Base-by-base conservation (phyloP, 2,329 filamentous ascomycete genomes). In the Parascedosporium putredinis region DNA sequence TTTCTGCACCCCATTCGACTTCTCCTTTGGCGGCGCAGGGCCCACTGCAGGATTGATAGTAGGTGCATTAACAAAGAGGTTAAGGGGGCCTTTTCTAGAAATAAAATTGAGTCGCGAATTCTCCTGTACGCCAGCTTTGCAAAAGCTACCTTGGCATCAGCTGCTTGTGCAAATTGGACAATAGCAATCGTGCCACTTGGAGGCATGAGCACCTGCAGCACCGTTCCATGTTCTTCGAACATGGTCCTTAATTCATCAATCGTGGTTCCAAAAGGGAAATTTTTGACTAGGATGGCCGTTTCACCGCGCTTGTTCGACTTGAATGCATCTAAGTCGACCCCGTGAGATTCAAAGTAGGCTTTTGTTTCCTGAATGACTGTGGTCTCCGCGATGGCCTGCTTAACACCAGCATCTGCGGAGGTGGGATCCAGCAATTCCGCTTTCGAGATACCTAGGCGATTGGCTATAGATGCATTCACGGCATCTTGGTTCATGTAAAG, bases 401-500 rank as follows among this genome's bases (percentile, higher is more conserved):
- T 96, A 51, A 98, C 86, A 42, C 88, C 91, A 52, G 91, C 89
- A 67, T 96, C 89, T 50, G 91, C 83, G 52, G 88, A 95, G 3
- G 91, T 95, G n/a, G 91, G 93, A 67, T 98, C 91, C 43, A 98
- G 75, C 51, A 98, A 69, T 59, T 95, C 89, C 9, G 88, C 83
- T 71, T 98, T 98, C 50, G 86, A 84, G 51, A 98, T 79, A 44
- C 91, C 90, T 51, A 98, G 75, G 49, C 90, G 84, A 61, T 84
- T 81, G 45, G 93, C 88, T 53, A 95, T 81, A 5, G 90, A 94
- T 45, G 87, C 82, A 67, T 96, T 90, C 48, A 98, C 89, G 47
- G 93, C 88, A 70, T 98, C 90, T 69, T 88, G 86, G 67, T 86
- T 96, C 86, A 98, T 94, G 67, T 93, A 98, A n/a, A 98, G 73